Conservation (phyloP, 2,329 filamentous ascomycete species). For the Zymoseptoria pseudotritici region DNA sequence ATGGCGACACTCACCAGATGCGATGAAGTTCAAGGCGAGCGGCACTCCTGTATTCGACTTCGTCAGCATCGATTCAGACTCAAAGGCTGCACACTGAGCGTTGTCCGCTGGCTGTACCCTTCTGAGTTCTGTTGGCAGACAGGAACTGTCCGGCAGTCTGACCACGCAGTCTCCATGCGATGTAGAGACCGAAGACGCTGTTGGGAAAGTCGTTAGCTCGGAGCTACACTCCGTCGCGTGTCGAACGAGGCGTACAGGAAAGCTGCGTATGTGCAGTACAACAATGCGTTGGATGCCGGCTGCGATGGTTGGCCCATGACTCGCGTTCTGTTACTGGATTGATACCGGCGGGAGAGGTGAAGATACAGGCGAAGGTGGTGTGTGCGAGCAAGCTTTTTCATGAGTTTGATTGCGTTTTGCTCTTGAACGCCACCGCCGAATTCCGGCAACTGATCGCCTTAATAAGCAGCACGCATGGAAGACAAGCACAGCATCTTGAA, state of each 20-base stretch:
- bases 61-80: not conserved
- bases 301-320: conserved; percentile 68
- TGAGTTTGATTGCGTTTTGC: not conserved
- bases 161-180: conserved; percentile 50
- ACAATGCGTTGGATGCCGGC: conserved; percentile 72
- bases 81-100: not conserved
- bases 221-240: not conserved
- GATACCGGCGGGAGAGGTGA: not conserved
- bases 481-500: too few species aligned
- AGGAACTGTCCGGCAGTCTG: conserved; percentile 66
- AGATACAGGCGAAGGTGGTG: not conserved
- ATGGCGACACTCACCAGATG: conserved; percentile 67
- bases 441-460: not conserved
- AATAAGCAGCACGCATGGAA: not conserved
- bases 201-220: conserved; percentile 12
- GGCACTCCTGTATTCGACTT: conserved; percentile 56
- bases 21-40: conserved; percentile 81
- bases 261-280: conserved; percentile 69
- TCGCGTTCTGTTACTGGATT: not conserved
- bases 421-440: not conserved
- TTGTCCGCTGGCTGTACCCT: conserved; percentile 52
- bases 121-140: conserved; percentile 72
- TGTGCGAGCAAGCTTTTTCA: not conserved
- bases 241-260: conserved; percentile 54
- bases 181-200: conserved; percentile 56